Percentiles rank a stretch among this genome's conserved stretches.
Evolutionary conservation across 163 green algal genomes (phyloP).

Genomic region (Prototheca cutis): DNA sequence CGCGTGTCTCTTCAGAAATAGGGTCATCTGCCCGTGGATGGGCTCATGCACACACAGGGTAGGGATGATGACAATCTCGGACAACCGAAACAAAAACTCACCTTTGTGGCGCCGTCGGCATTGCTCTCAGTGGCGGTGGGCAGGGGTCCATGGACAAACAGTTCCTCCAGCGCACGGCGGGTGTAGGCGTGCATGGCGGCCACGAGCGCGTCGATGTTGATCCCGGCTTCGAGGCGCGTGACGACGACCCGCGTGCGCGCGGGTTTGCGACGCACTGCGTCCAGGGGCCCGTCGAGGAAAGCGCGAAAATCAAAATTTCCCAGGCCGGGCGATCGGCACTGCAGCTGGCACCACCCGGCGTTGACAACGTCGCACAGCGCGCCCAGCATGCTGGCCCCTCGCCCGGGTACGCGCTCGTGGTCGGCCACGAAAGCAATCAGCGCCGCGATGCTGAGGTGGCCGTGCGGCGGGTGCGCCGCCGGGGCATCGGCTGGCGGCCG

Average conservation of each 20-base stretch:
- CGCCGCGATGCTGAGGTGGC: constrained; percentile 17
- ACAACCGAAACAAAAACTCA: no score
- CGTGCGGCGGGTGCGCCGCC: not conserved
- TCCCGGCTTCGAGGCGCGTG: constrained; percentile 32
- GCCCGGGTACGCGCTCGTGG: constrained; percentile 18
- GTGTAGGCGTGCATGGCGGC: constrained; percentile 48
- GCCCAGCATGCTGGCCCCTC: constrained; percentile 29
- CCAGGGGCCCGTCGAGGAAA: constrained; percentile 46
- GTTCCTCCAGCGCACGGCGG: constrained; percentile 36
- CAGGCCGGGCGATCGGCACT: not conserved
- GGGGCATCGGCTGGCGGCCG: no score
- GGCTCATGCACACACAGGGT: no score
- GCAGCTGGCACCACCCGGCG: constrained; percentile 17
- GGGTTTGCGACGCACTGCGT: constrained; percentile 47
- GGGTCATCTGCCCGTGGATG: no score
- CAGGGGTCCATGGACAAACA: constrained; percentile 36
- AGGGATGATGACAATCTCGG: no score
- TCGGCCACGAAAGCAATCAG: constrained; percentile 32
- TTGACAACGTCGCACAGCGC: constrained; percentile 28
- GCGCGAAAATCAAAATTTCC: constrained; percentile 18
- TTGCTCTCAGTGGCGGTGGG: constrained; percentile 10
- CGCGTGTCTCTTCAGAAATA: no score
- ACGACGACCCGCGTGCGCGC: constrained; percentile 40
- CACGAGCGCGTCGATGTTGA: constrained; percentile 50
- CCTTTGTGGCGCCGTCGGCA: not conserved